phyloP scores from a whole-genome alignment of 2,329 filamentous ascomycete genomes.

The Phaeosphaeria sp. region DNA sequence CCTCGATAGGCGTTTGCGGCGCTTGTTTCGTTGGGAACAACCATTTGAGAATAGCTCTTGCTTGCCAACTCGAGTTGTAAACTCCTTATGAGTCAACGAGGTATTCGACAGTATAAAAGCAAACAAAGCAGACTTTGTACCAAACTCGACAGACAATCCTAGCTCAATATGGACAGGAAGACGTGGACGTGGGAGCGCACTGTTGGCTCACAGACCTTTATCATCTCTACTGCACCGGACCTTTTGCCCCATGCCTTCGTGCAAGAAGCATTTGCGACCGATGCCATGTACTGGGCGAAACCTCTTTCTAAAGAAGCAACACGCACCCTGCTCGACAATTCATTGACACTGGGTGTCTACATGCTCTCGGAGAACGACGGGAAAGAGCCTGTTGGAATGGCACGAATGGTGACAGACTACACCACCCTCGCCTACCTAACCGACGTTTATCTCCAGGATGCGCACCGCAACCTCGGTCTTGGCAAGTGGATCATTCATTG shows the following conservation, averaged over 20 bases:
- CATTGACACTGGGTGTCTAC: constrained; percentile 42
- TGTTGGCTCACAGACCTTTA: constrained; percentile 23
- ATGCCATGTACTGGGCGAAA: constrained; percentile 41
- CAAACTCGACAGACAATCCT: neutral
- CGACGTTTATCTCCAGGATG: constrained; percentile 69
- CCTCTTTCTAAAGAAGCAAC: constrained; percentile 25
- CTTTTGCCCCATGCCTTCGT: constrained; percentile 40
- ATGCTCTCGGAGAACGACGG: constrained; percentile 6
- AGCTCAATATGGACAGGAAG: constrained; percentile 23
- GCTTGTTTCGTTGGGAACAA: neutral
- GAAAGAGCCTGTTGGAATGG: constrained; percentile 61
- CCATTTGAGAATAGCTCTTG: too few species aligned
- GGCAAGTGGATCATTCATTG: constrained; percentile 70
- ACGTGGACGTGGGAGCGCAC: constrained; percentile 32
- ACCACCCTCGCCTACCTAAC: constrained; percentile 73
- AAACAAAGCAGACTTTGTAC: neutral
- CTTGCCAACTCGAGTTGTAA: neutral
- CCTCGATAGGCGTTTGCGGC: neutral
- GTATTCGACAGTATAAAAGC: neutral
- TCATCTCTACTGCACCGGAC: constrained; percentile 35
- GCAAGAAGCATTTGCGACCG: constrained; percentile 34
- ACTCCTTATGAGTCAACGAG: neutral
- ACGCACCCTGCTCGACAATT: constrained; percentile 38
- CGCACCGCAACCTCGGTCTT: constrained; percentile 67
- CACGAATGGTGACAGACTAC: constrained; percentile 72